Evolutionary conservation across 2,329 filamentous ascomycete species (phyloP).

Genomic region (Pseudogymnoascus sp.): DNA sequence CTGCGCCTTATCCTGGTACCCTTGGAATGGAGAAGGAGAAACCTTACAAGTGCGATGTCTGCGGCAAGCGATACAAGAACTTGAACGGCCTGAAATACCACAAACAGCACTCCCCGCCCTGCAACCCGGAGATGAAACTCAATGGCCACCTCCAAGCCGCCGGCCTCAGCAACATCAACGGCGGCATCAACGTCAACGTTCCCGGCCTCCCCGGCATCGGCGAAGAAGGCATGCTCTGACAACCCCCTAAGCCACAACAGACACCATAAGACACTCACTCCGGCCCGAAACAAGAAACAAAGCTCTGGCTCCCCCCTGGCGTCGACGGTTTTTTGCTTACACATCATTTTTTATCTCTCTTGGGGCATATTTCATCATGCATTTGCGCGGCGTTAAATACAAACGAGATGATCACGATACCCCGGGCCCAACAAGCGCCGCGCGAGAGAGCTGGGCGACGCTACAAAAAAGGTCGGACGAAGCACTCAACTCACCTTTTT

Average conservation of each 20-base stretch:
- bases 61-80: slow-evolving; percentile 98
- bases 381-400: slow-evolving; percentile 7
- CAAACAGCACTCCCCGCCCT: slow-evolving; percentile 78
- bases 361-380: slow-evolving; percentile 3
- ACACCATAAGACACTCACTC: not conserved
- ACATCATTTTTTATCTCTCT: not conserved
- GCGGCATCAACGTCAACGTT: slow-evolving; percentile 24
- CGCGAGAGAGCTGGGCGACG: not conserved
- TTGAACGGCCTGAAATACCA: slow-evolving; percentile 95
- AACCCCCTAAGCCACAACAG: slow-evolving; percentile 4
- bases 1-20: slow-evolving; percentile 87
- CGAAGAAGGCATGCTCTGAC: slow-evolving; percentile 40
- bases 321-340: not conserved
- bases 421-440: not conserved
- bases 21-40: slow-evolving; percentile 99
- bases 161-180: slow-evolving; percentile 32
- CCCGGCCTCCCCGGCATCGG: slow-evolving; percentile 48
- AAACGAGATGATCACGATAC: slow-evolving; percentile 4
- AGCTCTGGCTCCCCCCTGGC: not conserved
- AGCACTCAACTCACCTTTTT: not conserved
- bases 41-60: slow-evolving; percentile 93
- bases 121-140: slow-evolving; percentile 71
- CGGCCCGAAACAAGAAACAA: not conserved
- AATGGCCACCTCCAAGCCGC: slow-evolving; percentile 29
- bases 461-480: slow-evolving; percentile 5